A percentile compares a stretch with the other conserved stretches of the same genome.
Conservation (phyloP, 2,329 filamentous ascomycete species). For the Alternaria atra region DNA sequence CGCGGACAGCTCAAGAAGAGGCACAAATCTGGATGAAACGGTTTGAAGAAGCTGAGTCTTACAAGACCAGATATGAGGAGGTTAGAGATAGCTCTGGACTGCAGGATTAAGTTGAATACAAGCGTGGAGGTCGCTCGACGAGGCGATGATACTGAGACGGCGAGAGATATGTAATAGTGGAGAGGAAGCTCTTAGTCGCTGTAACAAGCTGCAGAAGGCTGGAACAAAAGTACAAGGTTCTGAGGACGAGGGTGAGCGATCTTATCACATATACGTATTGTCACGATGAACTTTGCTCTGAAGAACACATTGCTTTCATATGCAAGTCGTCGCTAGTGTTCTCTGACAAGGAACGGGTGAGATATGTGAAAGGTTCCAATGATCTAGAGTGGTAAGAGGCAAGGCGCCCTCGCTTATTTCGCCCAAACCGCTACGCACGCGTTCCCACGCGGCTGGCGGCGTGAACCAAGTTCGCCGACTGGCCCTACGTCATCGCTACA, state of each 20-base stretch:
- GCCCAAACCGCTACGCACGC: slow-evolving; percentile 4
- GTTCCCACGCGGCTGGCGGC: not conserved
- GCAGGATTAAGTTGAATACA: not conserved
- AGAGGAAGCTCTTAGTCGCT: not conserved
- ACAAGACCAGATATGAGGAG: not conserved
- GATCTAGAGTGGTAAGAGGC: not conserved
- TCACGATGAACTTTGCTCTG: not conserved
- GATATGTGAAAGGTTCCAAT: not conserved
- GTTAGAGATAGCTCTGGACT: not conserved
- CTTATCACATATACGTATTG: not conserved
- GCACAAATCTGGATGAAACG: not conserved
- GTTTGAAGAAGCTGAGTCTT: not conserved
- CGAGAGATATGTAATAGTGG: not conserved
- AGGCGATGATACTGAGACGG: not conserved
- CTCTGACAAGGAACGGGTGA: not conserved
- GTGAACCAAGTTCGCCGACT: slow-evolving; percentile 13
- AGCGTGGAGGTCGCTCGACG: not conserved
- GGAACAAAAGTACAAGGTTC: not conserved
- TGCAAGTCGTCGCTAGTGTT: not conserved
- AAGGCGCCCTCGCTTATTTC: slow-evolving; percentile 6
- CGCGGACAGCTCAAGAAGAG: not conserved
- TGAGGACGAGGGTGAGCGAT: not conserved
- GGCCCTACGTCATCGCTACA: slow-evolving; percentile 17
- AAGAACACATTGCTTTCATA: not conserved
- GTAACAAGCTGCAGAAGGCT: too few species aligned